Evolutionary conservation across 2,329 filamentous ascomycete genomes (phyloP), one percentile per base, ranked within the genome.

Genomic region (Colletotrichum sp.): DNA sequence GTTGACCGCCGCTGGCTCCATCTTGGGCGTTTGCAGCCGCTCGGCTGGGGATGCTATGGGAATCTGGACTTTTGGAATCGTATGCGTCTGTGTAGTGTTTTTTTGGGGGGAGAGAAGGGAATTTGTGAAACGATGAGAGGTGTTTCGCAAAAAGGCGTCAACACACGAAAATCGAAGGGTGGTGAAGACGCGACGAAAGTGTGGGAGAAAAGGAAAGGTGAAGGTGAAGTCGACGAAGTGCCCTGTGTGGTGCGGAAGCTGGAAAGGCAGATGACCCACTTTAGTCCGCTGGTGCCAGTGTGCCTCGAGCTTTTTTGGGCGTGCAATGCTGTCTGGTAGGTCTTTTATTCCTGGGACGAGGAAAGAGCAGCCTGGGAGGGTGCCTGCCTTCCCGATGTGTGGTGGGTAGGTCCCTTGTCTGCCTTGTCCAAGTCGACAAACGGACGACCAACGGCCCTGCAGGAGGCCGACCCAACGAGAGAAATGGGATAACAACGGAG

Each of bases 1-100:
- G 66, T 76, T 62, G 60, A 76, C 55, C 24, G 69, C 36, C 18
- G 21, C 67, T 13, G 69, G 57, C 57, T 63, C 68, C 68, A 70
- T 70, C 28, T 24, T 60, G 32, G 32, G 30, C n/a, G 67, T 30
- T 52, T 59, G 65, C 26, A n/a, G 26, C 18, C 59, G 55, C 30
- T 62, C 59, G 59, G 26, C 30, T n/a, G 2, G 28, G 59, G 10
- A n/a, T 30, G 28, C 30, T 32, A 6, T 15, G 13, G 28, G 30
- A 21, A 15, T 49, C 10, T 32, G 18, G 7, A n/a, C 10, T 62
- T 49, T 4, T 32, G 18, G 12, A n/a, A 18, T 62, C 16, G 26
- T 52, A 21, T 52, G 44, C 10, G 21, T 52, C 0, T 21, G 39
- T 49, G n/a, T 21, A 13, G 18, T 21, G 10, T 21, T 21, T 52